A percentile compares a stretch with the other conserved stretches of the same genome.
These are phyloP conservation scores for Hyphochytrium catenoides DNA, from an alignment of 352 stramenopile species.

Conservation along the genomic window DNA sequence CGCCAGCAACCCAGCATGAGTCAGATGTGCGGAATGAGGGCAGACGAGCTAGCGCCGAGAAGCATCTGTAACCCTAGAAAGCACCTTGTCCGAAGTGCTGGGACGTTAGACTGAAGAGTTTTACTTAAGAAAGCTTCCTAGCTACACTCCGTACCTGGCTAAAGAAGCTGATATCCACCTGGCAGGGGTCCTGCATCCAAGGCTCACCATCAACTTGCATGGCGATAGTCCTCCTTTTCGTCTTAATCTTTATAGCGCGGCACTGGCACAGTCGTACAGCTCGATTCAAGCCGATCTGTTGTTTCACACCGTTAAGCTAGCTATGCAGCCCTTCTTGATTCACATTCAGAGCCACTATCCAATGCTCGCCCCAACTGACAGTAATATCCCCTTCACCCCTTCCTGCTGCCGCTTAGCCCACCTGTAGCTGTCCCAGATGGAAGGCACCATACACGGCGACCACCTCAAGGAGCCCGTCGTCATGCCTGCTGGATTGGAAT, in stretches of 20 bases:
- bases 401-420: conserved; percentile 11
- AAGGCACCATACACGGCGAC: conserved; percentile 75
- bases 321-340: conserved; percentile 1
- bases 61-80: no score
- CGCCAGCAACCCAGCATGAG: no score
- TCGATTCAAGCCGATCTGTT: conserved; percentile 30
- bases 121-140: neutral
- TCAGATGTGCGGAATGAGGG: no score
- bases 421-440: conserved; percentile 80
- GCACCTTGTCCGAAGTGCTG: no score
- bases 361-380: no score
- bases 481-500: conserved; percentile 7
- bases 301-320: neutral
- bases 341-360: no score
- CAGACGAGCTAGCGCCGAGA: no score
- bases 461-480: conserved; percentile 76
- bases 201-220: conserved; percentile 86
- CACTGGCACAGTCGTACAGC: conserved; percentile 43
- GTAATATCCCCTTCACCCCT: neutral
- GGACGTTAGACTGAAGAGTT: no score
- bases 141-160: conserved; percentile 14
- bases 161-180: conserved; percentile 49
- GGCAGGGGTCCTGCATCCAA: conserved; percentile 60
- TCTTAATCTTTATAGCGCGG: conserved; percentile 22
- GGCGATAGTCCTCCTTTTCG: conserved; percentile 34